A percentile compares a stretch with the other conserved stretches of the same genome.
These are phyloP conservation scores for Megacollybia marginata DNA, from an alignment of 768 basidiomycete genomes.

Conservation along the genomic window DNA sequence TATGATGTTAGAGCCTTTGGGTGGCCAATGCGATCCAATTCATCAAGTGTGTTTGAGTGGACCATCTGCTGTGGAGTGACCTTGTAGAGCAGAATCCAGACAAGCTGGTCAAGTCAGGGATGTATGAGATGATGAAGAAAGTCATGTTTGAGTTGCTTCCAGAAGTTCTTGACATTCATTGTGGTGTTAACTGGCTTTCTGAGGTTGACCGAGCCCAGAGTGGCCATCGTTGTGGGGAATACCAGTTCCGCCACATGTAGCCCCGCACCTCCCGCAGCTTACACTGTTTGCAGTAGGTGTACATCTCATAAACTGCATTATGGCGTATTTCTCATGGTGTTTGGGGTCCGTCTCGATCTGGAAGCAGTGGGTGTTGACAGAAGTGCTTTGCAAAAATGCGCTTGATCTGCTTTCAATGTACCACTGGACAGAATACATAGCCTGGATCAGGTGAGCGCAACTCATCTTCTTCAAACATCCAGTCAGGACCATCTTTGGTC, in stretches of 20 bases:
- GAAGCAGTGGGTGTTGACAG: too few relatives aligned
- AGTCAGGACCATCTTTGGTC: too few relatives aligned
- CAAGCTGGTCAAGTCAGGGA: slow-evolving; percentile 15
- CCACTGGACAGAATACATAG: too few relatives aligned
- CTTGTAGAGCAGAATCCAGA: slow-evolving; percentile 10
- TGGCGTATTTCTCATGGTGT: too few relatives aligned
- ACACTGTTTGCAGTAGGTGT: too few relatives aligned
- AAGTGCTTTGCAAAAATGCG: too few relatives aligned
- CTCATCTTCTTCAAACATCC: too few relatives aligned
- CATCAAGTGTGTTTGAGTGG: not conserved
- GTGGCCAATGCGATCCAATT: slow-evolving; percentile 2
- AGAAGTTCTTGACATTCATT: slow-evolving; percentile 17
- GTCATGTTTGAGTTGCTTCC: slow-evolving; percentile 15
- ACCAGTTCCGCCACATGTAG: slow-evolving; percentile 28
- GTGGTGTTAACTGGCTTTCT: too few relatives aligned
- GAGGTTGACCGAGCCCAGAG: too few relatives aligned
- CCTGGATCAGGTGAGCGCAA: too few relatives aligned
- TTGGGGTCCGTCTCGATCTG: too few relatives aligned
- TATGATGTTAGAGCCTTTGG: not conserved
- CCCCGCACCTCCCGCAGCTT: slow-evolving; percentile 17
- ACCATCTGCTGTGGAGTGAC: slow-evolving; percentile 4
- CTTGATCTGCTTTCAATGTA: slow-evolving; percentile 13
- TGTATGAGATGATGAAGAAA: slow-evolving; percentile 11
- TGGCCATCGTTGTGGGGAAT: slow-evolving; percentile 13
- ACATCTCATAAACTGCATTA: too few relatives aligned